Conservation (phyloP, 768 basidiomycete genomes). For the Amanita pallidorosea region DNA sequence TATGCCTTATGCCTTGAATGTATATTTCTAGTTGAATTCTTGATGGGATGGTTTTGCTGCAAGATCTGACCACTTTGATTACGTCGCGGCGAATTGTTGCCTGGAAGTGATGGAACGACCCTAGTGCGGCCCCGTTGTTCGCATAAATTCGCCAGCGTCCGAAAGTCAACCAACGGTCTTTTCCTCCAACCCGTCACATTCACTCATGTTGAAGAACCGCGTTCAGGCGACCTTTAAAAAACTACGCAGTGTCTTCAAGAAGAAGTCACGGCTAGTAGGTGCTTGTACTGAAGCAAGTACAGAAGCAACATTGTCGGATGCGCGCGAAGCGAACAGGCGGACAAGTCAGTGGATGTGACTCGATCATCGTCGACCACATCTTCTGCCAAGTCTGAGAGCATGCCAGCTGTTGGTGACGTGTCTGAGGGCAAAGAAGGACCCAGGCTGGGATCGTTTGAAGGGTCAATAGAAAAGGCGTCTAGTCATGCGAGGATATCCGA, state of each 20-base stretch:
- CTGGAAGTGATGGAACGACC: background rate
- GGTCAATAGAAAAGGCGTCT: background rate
- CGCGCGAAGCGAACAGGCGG: background rate
- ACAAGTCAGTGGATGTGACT: background rate
- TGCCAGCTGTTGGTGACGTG: background rate
- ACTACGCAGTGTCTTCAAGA: slow-evolving; percentile 1
- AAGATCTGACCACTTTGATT: background rate
- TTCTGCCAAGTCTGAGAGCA: background rate
- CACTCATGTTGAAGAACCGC: slow-evolving; percentile 2
- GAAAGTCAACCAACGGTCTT: background rate
- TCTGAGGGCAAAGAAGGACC: background rate
- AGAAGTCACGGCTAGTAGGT: background rate
- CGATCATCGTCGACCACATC: slow-evolving; percentile 2
- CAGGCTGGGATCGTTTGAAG: background rate
- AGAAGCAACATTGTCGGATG: background rate
- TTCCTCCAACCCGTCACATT: background rate
- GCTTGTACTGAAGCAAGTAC: background rate
- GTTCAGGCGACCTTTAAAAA: background rate
- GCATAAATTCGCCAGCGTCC: background rate
- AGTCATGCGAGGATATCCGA: background rate
- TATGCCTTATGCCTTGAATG: no score
- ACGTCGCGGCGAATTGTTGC: background rate
- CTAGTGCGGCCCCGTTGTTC: background rate
- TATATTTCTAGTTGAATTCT: background rate
- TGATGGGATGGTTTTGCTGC: no score